phyloP scores from a whole-genome alignment of 768 basidiomycete genomes.

The Collybia mongolica region DNA sequence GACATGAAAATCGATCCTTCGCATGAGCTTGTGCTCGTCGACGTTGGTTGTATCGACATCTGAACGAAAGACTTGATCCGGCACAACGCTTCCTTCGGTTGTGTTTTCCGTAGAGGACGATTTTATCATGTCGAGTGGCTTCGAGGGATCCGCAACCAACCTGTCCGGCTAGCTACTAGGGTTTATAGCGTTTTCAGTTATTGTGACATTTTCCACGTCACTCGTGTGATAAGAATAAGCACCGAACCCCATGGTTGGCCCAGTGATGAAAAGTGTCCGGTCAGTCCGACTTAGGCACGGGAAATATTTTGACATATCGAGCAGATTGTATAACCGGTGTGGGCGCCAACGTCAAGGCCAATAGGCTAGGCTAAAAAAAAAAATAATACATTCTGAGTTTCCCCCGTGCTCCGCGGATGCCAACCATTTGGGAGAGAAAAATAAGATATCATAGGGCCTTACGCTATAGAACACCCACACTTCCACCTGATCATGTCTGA shows the following conservation, averaged over 20 bases:
- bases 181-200: conserved; percentile 13
- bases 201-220: conserved; percentile 20
- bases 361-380: not conserved
- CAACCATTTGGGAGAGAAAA: too few relatives aligned
- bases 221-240: conserved; percentile 14
- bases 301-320: conserved; percentile 9
- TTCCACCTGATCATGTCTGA: too few relatives aligned
- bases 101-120: conserved; percentile 6
- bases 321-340: not conserved
- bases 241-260: conserved; percentile 9
- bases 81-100: conserved; percentile 13
- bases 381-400: not conserved
- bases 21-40: conserved; percentile 52
- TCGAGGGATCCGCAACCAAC: not conserved
- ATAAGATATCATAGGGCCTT: too few relatives aligned
- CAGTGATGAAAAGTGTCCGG: conserved; percentile 4
- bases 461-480: too few relatives aligned
- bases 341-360: conserved; percentile 6
- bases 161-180: conserved; percentile 4
- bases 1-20: conserved; percentile 64
- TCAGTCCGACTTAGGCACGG: conserved; percentile 5
- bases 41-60: conserved; percentile 52
- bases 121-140: conserved; percentile 16
- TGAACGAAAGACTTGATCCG: conserved; percentile 39
- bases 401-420: too few relatives aligned